Evolutionary conservation across 139 green algal genomes (phyloP).

Genomic region (Chlorella sp.): DNA sequence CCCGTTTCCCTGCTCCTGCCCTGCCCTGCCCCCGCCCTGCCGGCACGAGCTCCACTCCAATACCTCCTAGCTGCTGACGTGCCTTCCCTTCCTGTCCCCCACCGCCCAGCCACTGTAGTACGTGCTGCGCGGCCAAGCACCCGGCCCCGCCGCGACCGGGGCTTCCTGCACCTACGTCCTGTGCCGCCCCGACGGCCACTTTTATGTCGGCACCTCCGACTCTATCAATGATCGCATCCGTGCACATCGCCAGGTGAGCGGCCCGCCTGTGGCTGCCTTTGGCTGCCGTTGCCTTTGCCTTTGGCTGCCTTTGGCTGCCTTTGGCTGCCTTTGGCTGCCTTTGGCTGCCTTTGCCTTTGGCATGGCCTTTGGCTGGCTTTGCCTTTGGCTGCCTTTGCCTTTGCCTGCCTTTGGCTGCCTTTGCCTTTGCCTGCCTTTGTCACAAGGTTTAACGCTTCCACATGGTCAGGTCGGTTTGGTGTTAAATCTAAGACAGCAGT

Average conservation of each 20-base stretch:
- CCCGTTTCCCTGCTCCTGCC: neutral
- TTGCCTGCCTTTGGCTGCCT: too few relatives aligned
- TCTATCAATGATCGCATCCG: constrained; percentile 48
- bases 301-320: too few relatives aligned
- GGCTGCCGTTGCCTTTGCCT: neutral
- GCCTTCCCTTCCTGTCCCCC: neutral
- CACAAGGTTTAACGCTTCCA: too few relatives aligned
- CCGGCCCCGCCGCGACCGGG: constrained; percentile 40
- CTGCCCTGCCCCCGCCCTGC: neutral
- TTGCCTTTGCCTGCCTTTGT: too few relatives aligned
- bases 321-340: too few relatives aligned
- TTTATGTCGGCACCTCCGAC: constrained; percentile 63
- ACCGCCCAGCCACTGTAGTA: constrained; percentile 26
- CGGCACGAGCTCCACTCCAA: neutral
- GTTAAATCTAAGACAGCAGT: neutral
- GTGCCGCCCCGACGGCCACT: constrained; percentile 51
- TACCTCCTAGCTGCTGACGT: neutral
- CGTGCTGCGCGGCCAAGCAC: constrained; percentile 38
- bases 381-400: too few relatives aligned
- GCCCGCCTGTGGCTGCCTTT: neutral
- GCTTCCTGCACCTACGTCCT: constrained; percentile 68
- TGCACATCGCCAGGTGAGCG: constrained; percentile 18
- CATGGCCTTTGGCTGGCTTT: too few relatives aligned
- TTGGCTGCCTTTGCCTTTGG: too few relatives aligned
- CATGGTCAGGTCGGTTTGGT: neutral